Conservation (phyloP, 176 grass and related monocot genomes). For the sorghum (Sorghum bicolor) region DNA sequence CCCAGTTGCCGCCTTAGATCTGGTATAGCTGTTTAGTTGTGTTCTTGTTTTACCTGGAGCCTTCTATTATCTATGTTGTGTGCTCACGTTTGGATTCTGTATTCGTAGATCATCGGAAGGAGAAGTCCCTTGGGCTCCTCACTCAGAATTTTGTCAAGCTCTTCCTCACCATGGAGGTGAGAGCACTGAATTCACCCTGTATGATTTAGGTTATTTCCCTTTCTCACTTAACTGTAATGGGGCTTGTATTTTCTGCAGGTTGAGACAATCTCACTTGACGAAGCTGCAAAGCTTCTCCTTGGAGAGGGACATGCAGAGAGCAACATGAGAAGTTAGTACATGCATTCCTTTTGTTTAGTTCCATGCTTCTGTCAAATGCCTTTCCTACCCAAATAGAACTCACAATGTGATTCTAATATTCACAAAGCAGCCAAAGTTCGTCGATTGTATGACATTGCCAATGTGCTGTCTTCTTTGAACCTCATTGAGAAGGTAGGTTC, state of each 20-base stretch:
- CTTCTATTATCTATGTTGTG: neutral
- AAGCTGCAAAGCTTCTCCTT: conserved; percentile 69
- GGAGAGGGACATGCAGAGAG: conserved; percentile 64
- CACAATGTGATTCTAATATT: conserved; percentile 4
- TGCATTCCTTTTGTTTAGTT: conserved; percentile 22
- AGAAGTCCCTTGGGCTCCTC: conserved; percentile 82
- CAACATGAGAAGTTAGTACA: conserved; percentile 77
- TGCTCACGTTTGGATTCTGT: neutral
- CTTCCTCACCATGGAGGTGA: conserved; percentile 79
- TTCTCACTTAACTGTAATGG: neutral
- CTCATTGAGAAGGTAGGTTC: conserved; percentile 85
- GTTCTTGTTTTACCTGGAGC: neutral
- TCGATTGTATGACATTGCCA: conserved; percentile 89
- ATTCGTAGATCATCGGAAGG: conserved; percentile 64
- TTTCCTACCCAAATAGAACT: conserved; percentile 20
- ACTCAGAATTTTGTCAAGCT: conserved; percentile 97
- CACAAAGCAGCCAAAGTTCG: conserved; percentile 70
- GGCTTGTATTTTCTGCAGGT: conserved; percentile 34
- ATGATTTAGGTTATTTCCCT: neutral
- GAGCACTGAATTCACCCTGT: neutral
- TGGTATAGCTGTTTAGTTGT: conserved; percentile 36
- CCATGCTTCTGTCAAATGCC: neutral
- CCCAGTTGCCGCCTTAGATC: conserved; percentile 39
- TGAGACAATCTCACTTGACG: conserved; percentile 69
- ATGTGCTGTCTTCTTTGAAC: conserved; percentile 82